These are phyloP conservation scores for Solanum chilense DNA, from an alignment of 257 asterid species.

Conservation along the genomic window DNA sequence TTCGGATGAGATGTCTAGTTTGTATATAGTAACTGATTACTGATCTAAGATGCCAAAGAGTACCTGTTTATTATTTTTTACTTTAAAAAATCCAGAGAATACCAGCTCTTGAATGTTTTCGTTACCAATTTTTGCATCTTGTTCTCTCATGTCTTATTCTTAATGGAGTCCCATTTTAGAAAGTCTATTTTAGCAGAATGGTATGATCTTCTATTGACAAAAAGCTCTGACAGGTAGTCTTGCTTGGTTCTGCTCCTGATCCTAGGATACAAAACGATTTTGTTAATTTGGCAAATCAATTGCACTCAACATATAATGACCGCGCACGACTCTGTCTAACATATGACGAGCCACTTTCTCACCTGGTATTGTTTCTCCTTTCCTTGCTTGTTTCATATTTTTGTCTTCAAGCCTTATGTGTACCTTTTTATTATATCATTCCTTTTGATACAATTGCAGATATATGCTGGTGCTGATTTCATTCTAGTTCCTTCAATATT, in stretches of 20 bases:
- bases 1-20: background rate
- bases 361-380: constrained; percentile 51
- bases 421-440: constrained; percentile 1
- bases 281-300: constrained; percentile 74
- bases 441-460: constrained; percentile 38
- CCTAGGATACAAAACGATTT: constrained; percentile 86
- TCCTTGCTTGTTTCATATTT: background rate
- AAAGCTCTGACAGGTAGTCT: constrained; percentile 54
- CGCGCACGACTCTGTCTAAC: constrained; percentile 81
- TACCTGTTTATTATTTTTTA: background rate
- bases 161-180: background rate
- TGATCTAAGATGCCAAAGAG: background rate
- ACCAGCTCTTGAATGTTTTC: background rate
- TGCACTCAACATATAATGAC: constrained; percentile 63
- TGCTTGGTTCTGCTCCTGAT: constrained; percentile 98
- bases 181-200: background rate
- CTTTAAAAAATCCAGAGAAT: background rate
- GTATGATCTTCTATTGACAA: constrained; percentile 11
- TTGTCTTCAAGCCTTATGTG: background rate
- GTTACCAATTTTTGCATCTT: background rate
- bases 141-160: background rate
- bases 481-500: constrained; percentile 91
- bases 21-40: background rate
- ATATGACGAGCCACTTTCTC: constrained; percentile 98
- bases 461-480: constrained; percentile 95